These are phyloP conservation scores for Austroboletus rostrupii DNA, from an alignment of 1,284 basidiomycete species.

Conservation along the genomic window DNA sequence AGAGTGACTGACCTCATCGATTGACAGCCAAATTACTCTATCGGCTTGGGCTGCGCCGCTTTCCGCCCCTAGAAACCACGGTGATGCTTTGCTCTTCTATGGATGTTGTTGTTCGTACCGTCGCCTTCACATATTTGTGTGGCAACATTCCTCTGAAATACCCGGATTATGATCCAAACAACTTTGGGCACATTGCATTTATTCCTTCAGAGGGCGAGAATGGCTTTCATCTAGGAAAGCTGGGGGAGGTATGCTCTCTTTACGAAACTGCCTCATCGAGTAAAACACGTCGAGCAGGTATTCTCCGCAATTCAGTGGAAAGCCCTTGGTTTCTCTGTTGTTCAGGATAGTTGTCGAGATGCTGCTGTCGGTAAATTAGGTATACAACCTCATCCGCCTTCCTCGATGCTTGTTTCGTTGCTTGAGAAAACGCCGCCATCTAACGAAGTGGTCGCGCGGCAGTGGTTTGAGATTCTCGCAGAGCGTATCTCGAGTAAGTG, in stretches of 20 bases:
- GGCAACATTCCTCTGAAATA: conserved; percentile 68
- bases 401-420: conserved; percentile 58
- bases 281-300: conserved; percentile 43
- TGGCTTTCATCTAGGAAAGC: conserved; percentile 55
- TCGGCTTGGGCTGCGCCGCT: conserved; percentile 71
- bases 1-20: not conserved
- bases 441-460: conserved; percentile 51
- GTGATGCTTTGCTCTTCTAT: conserved; percentile 62
- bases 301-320: conserved; percentile 72
- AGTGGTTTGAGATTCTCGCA: conserved; percentile 79
- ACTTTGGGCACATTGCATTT: conserved; percentile 63
- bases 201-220: conserved; percentile 69
- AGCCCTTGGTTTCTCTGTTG: conserved; percentile 71
- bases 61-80: conserved; percentile 67
- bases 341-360: conserved; percentile 55
- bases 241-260: conserved; percentile 54
- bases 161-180: conserved; percentile 53
- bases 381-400: conserved; percentile 71
- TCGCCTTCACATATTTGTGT: conserved; percentile 76
- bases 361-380: conserved; percentile 67
- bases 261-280: not conserved
- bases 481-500: conserved; percentile 62
- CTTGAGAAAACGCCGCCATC: conserved; percentile 64
- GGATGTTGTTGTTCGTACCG: conserved; percentile 43
- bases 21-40: conserved; percentile 77